These are phyloP conservation scores for Suillus clintonianus DNA, from an alignment of 768 basidiomycete genomes.

Conservation along the genomic window DNA sequence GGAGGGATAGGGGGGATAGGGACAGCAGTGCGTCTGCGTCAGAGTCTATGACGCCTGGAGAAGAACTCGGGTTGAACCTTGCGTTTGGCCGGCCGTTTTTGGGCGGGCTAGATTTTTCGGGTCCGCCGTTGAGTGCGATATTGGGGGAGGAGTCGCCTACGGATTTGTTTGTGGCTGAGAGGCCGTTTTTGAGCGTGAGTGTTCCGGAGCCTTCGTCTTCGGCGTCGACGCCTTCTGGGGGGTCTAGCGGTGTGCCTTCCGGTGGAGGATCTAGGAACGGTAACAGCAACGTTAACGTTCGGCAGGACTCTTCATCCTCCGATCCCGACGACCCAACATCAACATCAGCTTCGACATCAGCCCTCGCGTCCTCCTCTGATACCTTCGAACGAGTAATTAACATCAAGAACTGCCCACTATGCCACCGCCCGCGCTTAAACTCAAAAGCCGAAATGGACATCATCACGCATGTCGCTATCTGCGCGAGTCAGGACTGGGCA, in stretches of 20 bases:
- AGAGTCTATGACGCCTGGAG: constrained; percentile 42
- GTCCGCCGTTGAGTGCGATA: constrained; percentile 41
- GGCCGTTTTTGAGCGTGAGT: constrained; percentile 34
- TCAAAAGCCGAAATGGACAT: constrained; percentile 92
- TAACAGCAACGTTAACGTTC: constrained; percentile 9
- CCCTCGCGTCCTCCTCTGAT: constrained; percentile 25
- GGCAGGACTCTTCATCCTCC: constrained; percentile 44
- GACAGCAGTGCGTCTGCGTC: constrained; percentile 47
- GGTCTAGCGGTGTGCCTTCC: too few species aligned
- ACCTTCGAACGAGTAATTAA: constrained; percentile 88
- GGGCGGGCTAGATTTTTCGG: constrained; percentile 64
- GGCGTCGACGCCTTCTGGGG: background rate
- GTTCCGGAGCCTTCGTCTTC: constrained; percentile 30
- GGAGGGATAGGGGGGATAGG: constrained; percentile 44
- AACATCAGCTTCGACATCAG: constrained; percentile 26
- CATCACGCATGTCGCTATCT: constrained; percentile 95
- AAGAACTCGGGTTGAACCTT: constrained; percentile 29
- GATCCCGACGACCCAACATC: constrained; percentile 53
- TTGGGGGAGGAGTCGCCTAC: constrained; percentile 30
- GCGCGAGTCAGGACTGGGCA: constrained; percentile 91
- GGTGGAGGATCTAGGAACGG: too few species aligned
- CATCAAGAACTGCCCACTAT: constrained; percentile 91
- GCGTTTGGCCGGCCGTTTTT: constrained; percentile 42
- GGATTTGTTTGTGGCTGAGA: constrained; percentile 44
- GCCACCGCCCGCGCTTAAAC: constrained; percentile 83